Conservation (phyloP, 768 basidiomycete genomes). For the Auriscalpium vulgare region DNA sequence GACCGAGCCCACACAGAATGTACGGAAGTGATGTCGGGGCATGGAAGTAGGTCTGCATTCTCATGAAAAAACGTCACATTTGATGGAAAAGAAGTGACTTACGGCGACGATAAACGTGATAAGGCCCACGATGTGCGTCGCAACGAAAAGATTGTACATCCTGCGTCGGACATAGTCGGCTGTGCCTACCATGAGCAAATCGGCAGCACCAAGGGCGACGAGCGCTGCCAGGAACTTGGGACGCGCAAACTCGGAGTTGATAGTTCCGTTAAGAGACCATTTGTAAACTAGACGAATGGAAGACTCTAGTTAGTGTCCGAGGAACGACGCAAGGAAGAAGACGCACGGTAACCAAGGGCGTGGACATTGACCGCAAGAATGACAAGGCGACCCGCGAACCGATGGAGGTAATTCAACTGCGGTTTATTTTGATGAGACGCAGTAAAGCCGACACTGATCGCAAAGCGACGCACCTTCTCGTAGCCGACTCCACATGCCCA, state of each 20-base stretch:
- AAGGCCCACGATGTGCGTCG: conserved; percentile 36
- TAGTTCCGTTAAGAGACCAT: conserved; percentile 3
- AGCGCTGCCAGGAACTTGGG: conserved; percentile 20
- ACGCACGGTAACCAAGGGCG: conserved; percentile 32
- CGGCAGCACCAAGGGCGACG: conserved; percentile 27
- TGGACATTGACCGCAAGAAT: conserved; percentile 36
- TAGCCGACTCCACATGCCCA: conserved; percentile 36
- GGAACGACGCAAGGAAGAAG: not conserved
- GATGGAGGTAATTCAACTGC: conserved; percentile 48
- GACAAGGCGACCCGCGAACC: conserved; percentile 39
- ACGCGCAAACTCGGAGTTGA: not conserved
- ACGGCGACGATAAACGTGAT: conserved; percentile 29
- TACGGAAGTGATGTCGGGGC: conserved; percentile 31
- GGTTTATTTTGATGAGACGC: not conserved
- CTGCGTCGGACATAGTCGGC: conserved; percentile 32
- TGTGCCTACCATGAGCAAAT: conserved; percentile 32
- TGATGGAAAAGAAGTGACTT: not conserved
- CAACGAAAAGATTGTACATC: conserved; percentile 37
- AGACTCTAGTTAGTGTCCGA: not conserved
- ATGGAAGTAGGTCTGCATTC: conserved; percentile 14
- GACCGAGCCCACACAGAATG: conserved; percentile 28
- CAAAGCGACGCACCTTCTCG: conserved; percentile 31
- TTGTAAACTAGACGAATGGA: not conserved
- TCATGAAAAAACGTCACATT: not conserved
- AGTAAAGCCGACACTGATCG: not conserved